A percentile compares a stretch with the other conserved stretches of the same genome.
Evolutionary conservation across 805 yeast species (phyloP).

Genomic region (Alloascoidea africana): DNA sequence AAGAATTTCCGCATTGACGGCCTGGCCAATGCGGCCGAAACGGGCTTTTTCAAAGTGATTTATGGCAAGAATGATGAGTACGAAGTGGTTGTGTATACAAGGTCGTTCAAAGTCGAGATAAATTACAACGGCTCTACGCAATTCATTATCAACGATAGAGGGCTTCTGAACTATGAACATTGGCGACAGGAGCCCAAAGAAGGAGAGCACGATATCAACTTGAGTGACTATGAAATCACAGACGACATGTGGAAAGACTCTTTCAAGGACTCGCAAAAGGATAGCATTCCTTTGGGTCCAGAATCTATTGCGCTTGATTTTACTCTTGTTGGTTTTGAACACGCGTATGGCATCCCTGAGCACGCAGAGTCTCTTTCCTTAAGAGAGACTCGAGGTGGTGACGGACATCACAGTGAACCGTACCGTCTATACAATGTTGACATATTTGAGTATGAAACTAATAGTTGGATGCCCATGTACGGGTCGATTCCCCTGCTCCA

Average conservation of each 20-base stretch:
- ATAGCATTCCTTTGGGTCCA: conserved; percentile 68
- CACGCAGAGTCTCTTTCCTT: conserved; percentile 75
- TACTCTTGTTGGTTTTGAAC: conserved; percentile 37
- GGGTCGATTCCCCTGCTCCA: conserved; percentile 87
- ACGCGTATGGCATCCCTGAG: conserved; percentile 92
- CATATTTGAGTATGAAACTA: conserved; percentile 81
- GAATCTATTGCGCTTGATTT: conserved; percentile 80
- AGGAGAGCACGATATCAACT: conserved; percentile 19
- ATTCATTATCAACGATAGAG: conserved; percentile 50
- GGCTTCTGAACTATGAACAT: conserved; percentile 75
- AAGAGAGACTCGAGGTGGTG: conserved; percentile 40
- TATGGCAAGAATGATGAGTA: conserved; percentile 27
- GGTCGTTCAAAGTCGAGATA: conserved; percentile 37
- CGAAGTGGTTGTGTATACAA: conserved; percentile 24
- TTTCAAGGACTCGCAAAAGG: conserved; percentile 50
- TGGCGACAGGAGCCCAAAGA: conserved; percentile 27
- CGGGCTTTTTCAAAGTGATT: conserved; percentile 4
- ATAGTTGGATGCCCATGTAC: conserved; percentile 82
- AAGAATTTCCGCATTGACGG: neutral
- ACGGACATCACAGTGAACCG: conserved; percentile 36
- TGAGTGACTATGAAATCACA: conserved; percentile 44
- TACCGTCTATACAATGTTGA: conserved; percentile 88
- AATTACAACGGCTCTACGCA: conserved; percentile 28
- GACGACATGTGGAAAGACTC: conserved; percentile 57
- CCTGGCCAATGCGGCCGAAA: neutral